Evolutionary conservation across 2,329 filamentous ascomycete genomes (phyloP).

Genomic region (Cladophialophora immunda): DNA sequence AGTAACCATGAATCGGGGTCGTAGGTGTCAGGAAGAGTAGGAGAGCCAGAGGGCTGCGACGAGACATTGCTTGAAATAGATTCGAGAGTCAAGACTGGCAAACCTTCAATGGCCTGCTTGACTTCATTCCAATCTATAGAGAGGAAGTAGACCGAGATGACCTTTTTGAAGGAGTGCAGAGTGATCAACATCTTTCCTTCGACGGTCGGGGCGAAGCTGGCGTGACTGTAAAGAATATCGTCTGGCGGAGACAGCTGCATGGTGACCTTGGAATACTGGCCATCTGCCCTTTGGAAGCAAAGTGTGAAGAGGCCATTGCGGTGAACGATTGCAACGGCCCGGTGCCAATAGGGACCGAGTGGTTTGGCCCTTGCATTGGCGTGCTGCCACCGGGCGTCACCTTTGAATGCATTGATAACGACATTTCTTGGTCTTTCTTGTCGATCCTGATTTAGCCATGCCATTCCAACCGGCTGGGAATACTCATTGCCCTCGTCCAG

Average conservation of each 20-base stretch:
- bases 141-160: slow-evolving; percentile 35
- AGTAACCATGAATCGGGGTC: slow-evolving; percentile 63
- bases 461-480: slow-evolving; percentile 79
- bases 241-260: slow-evolving; percentile 41
- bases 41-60: slow-evolving; percentile 31
- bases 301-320: slow-evolving; percentile 77
- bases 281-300: slow-evolving; percentile 78
- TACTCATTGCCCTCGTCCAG: slow-evolving; percentile 77
- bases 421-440: slow-evolving; percentile 44
- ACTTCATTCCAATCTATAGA: slow-evolving; percentile 47
- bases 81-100: slow-evolving; percentile 39
- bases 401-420: slow-evolving; percentile 62
- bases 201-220: slow-evolving; percentile 58
- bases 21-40: slow-evolving; percentile 46
- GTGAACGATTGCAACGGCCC: slow-evolving; percentile 78
- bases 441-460: slow-evolving; percentile 77
- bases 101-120: slow-evolving; percentile 49
- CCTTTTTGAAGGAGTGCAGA: slow-evolving; percentile 29
- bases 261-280: slow-evolving; percentile 72
- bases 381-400: slow-evolving; percentile 72
- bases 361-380: slow-evolving; percentile 71
- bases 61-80: slow-evolving; percentile 36
- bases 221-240: slow-evolving; percentile 36
- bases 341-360: slow-evolving; percentile 77
- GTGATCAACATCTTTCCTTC: slow-evolving; percentile 39